Conservation (phyloP, 805 yeast genomes). For the Candida chauliodis region DNA sequence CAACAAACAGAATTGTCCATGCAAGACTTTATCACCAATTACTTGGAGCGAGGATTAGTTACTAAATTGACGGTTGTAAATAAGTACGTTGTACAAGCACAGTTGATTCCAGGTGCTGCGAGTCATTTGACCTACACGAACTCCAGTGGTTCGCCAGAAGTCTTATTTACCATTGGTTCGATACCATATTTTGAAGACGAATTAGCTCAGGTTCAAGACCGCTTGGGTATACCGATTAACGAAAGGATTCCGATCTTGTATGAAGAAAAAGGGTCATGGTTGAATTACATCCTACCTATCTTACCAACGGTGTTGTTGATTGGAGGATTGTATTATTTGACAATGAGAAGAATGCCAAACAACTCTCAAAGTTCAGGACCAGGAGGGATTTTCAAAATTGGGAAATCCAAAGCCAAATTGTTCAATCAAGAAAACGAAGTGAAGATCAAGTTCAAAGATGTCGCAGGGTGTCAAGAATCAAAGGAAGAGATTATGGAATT, state of each 20-base stretch:
- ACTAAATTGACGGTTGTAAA: constrained; percentile 71
- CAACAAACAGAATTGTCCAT: constrained; percentile 46
- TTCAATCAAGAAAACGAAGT: constrained; percentile 83
- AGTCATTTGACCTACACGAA: constrained; percentile 39
- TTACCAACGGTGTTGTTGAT: constrained; percentile 77
- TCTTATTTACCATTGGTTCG: constrained; percentile 83
- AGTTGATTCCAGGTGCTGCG: constrained; percentile 46
- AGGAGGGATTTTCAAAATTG: constrained; percentile 70
- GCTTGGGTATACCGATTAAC: constrained; percentile 58
- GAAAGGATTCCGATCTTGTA: constrained; percentile 78
- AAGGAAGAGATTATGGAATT: constrained; percentile 95
- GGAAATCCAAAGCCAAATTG: constrained; percentile 74
- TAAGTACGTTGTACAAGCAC: constrained; percentile 67
- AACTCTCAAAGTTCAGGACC: constrained; percentile 35
- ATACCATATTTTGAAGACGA: constrained; percentile 83
- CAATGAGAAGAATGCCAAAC: constrained; percentile 48
- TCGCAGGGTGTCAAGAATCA: constrained; percentile 94
- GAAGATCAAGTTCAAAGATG: constrained; percentile 79
- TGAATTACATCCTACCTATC: constrained; percentile 64
- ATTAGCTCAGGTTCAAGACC: constrained; percentile 68
- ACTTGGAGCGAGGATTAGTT: constrained; percentile 75
- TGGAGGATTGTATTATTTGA: constrained; percentile 73
- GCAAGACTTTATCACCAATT: constrained; percentile 82
- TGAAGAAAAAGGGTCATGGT: constrained; percentile 61
- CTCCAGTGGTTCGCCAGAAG: constrained; percentile 40